phyloP scores from a whole-genome alignment of 2,329 filamentous ascomycete species.

The Pseudocercospora macadamiae region DNA sequence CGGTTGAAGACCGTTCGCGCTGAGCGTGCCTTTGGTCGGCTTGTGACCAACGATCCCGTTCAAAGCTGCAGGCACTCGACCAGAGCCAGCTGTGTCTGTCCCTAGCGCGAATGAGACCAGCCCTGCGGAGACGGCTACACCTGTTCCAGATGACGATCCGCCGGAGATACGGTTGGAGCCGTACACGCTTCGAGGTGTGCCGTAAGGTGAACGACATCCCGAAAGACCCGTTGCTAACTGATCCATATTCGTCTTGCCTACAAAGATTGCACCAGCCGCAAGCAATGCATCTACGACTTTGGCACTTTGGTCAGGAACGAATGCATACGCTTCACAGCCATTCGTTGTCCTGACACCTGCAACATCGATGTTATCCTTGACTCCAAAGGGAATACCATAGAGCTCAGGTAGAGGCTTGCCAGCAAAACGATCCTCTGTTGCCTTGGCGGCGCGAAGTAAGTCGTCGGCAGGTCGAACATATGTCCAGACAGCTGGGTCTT shows the following conservation, averaged over 20 bases:
- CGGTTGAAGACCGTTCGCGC: slow-evolving; percentile 54
- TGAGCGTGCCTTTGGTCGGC: slow-evolving; percentile 58
- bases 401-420: slow-evolving; percentile 52
- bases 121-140: slow-evolving; percentile 57
- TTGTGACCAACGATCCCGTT: slow-evolving; percentile 57
- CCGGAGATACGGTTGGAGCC: slow-evolving; percentile 56
- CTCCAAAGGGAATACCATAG: slow-evolving; percentile 60
- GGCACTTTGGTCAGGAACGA: slow-evolving; percentile 53
- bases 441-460: slow-evolving; percentile 45
- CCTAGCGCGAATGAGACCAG: slow-evolving; percentile 60
- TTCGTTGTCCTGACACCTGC: slow-evolving; percentile 55
- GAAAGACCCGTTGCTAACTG: slow-evolving; percentile 65
- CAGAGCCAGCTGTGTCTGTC: slow-evolving; percentile 60
- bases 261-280: slow-evolving; percentile 58
- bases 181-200: slow-evolving; percentile 58
- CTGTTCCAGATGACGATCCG: slow-evolving; percentile 60
- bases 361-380: slow-evolving; percentile 62
- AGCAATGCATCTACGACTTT: slow-evolving; percentile 55
- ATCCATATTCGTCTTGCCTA: slow-evolving; percentile 65
- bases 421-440: slow-evolving; percentile 46
- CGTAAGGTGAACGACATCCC: slow-evolving; percentile 62
- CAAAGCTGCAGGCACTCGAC: slow-evolving; percentile 57
- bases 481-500: slow-evolving; percentile 58
- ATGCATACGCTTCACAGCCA: slow-evolving; percentile 55
- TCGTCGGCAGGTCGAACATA: slow-evolving; percentile 45